These are phyloP conservation scores for Salix suchowensis DNA, from an alignment of 345 rosid species.

Conservation along the genomic window DNA sequence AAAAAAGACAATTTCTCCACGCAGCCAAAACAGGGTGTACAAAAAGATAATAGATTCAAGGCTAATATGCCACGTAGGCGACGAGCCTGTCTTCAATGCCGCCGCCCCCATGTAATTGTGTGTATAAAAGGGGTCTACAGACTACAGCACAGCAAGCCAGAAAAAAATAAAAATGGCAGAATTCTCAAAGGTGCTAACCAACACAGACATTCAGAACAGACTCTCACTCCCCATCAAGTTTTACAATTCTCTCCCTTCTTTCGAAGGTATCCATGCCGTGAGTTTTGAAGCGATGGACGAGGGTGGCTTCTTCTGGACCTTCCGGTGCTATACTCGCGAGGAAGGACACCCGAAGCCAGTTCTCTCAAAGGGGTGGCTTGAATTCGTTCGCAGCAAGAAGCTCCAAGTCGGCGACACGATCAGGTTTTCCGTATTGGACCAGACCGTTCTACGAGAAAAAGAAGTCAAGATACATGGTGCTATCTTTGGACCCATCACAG, in stretches of 20 bases:
- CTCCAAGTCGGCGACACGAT: background rate
- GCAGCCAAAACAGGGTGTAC: too few species aligned
- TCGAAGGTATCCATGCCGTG: background rate
- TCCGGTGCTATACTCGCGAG: conserved; percentile 2
- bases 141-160: too few species aligned
- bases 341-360: conserved; percentile 1
- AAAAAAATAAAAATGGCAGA: too few species aligned
- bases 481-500: background rate
- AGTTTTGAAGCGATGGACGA: background rate
- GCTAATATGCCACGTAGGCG: too few species aligned
- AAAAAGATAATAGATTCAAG: too few species aligned
- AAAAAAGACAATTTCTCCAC: too few species aligned
- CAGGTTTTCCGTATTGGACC: background rate
- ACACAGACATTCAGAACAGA: background rate
- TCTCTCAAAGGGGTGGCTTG: conserved; percentile 9
- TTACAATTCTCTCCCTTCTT: background rate
- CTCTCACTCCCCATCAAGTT: background rate
- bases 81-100: too few species aligned
- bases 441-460: background rate
- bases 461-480: background rate
- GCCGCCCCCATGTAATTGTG: too few species aligned
- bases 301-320: background rate
- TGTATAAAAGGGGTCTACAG: too few species aligned
- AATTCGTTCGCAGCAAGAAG: background rate
- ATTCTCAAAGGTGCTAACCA: too few species aligned